Percentiles rank a stretch among this genome's conserved stretches.
Evolutionary conservation across 1,139 yeast genomes (phyloP).

Genomic region (Nakaseomyces nivariensis): DNA sequence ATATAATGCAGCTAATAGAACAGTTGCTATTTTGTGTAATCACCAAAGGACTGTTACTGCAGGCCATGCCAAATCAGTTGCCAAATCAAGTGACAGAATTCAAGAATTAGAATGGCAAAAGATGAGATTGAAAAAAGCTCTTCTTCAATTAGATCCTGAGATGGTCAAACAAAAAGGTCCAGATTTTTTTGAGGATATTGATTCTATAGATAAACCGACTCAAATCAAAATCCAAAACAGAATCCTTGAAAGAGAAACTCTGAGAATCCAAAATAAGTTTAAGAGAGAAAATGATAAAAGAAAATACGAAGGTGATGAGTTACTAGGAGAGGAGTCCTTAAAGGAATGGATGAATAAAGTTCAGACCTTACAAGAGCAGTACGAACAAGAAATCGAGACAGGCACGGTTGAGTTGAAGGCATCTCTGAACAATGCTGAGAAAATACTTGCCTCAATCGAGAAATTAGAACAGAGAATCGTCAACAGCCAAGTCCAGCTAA

Average conservation of each 20-base stretch:
- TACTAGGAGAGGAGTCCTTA: constrained; percentile 45
- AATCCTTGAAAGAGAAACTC: constrained; percentile 49
- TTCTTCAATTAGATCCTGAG: constrained; percentile 53
- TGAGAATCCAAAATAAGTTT: constrained; percentile 54
- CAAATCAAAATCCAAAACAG: constrained; percentile 47
- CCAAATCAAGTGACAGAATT: constrained; percentile 65
- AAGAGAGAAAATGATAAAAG: constrained; percentile 70
- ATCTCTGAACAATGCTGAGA: constrained; percentile 49
- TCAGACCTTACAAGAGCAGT: constrained; percentile 46
- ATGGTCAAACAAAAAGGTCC: constrained; percentile 41
- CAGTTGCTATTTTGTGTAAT: constrained; percentile 92
- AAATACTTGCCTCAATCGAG: constrained; percentile 62
- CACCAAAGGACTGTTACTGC: constrained; percentile 91
- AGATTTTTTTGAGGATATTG: constrained; percentile 34
- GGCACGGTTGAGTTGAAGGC: constrained; percentile 52
- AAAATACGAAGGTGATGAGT: constrained; percentile 44
- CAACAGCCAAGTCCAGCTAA: constrained; percentile 61
- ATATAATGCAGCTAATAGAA: constrained; percentile 90
- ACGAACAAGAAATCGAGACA: constrained; percentile 48
- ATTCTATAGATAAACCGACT: constrained; percentile 42
- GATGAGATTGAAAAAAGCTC: constrained; percentile 60
- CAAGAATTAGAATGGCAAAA: constrained; percentile 80
- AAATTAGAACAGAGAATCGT: constrained; percentile 62
- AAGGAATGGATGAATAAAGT: constrained; percentile 50
- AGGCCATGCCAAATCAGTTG: constrained; percentile 70